Evolutionary conservation across 768 basidiomycete species (phyloP), one percentile per base, ranked within the genome.

Genomic region (Lactarius sp.): DNA sequence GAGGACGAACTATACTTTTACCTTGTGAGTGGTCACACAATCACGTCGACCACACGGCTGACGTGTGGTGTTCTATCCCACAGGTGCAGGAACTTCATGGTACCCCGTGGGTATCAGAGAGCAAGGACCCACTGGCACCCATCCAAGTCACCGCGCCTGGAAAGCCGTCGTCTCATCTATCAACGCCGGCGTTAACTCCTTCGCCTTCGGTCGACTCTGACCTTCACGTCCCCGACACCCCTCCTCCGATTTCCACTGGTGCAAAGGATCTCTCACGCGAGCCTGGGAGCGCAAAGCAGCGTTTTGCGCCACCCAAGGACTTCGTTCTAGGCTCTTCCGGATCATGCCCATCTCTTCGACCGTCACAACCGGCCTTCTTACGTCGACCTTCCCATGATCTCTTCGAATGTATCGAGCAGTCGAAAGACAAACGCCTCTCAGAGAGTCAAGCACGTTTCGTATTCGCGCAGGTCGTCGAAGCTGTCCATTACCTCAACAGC

Each of bases 11-110:
- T 84, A 14, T 95, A 88, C 72, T 96, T 90, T 73, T 98, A 97
- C 73, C 77, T 97, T 65, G 94, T 95, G 72, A 66, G 85, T 78
- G 60, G 33, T 50, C 52, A 42, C 54, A 51, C 20, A 33, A 33
- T 54, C 47, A 8, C 60, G 47, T 50, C 51, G 49, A 47, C 51
- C 53, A 33, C 58, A 56, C 34, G 41, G 53, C 51, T 58, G 22
- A 51, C 3, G 27, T 51, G 64, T 22, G 58, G 61, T 61, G 60
- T 55, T 44, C 51, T 52, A 2, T 46, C 33, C 46, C 42, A 6
- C 63, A 95, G 93, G 85, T 94, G 4, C 92, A 94, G 77, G 94
- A 96, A 73, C 78, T 96, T 33, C 95, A 98, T 71, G 95, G 95
- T 33, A 85, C 88, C 33, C 93, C 95, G 4, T 98, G 94, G 94